These are phyloP conservation scores for Colletotrichum limetticola DNA, from an alignment of 2,329 filamentous ascomycete species.

Conservation along the genomic window DNA sequence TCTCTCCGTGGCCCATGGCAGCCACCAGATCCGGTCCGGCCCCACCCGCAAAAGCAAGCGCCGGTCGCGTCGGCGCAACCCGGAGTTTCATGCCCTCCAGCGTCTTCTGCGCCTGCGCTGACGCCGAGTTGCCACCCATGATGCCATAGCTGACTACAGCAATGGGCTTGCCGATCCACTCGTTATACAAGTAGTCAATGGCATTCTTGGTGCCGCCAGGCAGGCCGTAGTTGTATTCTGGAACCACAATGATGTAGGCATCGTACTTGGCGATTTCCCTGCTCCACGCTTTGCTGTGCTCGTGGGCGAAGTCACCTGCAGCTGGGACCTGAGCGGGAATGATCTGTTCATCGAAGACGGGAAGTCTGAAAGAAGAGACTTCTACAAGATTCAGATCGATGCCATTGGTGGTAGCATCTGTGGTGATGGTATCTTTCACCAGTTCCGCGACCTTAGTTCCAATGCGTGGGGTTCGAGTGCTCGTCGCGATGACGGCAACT, in stretches of 20 bases:
- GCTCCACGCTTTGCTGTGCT: conserved; percentile 58
- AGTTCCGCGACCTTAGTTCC: conserved; percentile 48
- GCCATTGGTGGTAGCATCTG: conserved; percentile 34
- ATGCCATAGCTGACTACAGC: conserved; percentile 66
- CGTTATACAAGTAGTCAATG: conserved; percentile 69
- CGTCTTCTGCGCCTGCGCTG: conserved; percentile 37
- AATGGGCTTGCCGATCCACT: conserved; percentile 66
- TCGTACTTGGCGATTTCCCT: conserved; percentile 54
- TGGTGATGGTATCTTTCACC: conserved; percentile 43
- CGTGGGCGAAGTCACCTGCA: conserved; percentile 48
- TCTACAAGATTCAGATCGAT: conserved; percentile 46
- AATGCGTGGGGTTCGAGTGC: conserved; percentile 46
- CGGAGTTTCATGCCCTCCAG: conserved; percentile 44
- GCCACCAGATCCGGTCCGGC: conserved; percentile 36
- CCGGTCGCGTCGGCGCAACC: conserved; percentile 44
- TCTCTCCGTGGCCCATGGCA: conserved; percentile 38
- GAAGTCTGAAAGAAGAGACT: conserved; percentile 52
- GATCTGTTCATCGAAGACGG: conserved; percentile 55
- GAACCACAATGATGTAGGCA: conserved; percentile 54
- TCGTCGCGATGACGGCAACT: conserved; percentile 50
- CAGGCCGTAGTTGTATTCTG: conserved; percentile 67
- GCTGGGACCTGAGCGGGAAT: conserved; percentile 51
- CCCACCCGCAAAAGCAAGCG: conserved; percentile 41
- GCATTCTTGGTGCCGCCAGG: conserved; percentile 69
- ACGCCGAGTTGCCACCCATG: conserved; percentile 49